Evolutionary conservation across 2,329 filamentous ascomycete species (phyloP).

Genomic region (Arthrinium puccinioides): DNA sequence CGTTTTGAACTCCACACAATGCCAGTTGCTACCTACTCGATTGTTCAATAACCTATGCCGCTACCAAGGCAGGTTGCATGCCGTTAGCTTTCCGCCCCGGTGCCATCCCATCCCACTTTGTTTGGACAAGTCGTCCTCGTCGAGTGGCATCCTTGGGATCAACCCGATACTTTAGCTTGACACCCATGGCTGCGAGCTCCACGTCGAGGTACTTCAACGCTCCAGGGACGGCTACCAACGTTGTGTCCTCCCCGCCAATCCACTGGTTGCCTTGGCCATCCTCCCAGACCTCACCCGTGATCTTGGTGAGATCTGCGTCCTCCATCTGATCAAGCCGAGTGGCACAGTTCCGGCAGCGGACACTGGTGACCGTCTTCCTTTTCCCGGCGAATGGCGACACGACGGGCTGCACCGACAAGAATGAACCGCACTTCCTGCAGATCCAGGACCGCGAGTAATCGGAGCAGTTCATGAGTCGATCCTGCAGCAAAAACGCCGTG

Average conservation of each 20-base stretch:
- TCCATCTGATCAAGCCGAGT: slow-evolving; percentile 49
- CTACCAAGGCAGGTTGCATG: slow-evolving; percentile 15
- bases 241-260: slow-evolving; percentile 84
- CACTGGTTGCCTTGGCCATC: slow-evolving; percentile 80
- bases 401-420: slow-evolving; percentile 79
- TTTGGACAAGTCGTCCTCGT: slow-evolving; percentile 39
- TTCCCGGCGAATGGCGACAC: slow-evolving; percentile 59
- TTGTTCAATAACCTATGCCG: too few relatives aligned
- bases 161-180: slow-evolving; percentile 78
- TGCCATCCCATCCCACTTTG: slow-evolving; percentile 23
- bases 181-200: slow-evolving; percentile 92
- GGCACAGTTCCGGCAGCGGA: slow-evolving; percentile 76
- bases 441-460: slow-evolving; percentile 88
- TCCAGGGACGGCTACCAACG: slow-evolving; percentile 84
- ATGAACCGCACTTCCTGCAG: slow-evolving; percentile 82
- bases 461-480: slow-evolving; percentile 93
- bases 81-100: slow-evolving; percentile 13
- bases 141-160: slow-evolving; percentile 58
- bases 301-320: slow-evolving; percentile 45
- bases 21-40: too few relatives aligned
- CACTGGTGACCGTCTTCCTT: slow-evolving; percentile 59
- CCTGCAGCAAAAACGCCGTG: slow-evolving; percentile 88
- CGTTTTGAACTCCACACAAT: too few relatives aligned
- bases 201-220: slow-evolving; percentile 92
- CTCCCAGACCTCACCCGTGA: slow-evolving; percentile 79